Evolutionary conservation across 495 filamentous ascomycete species (phyloP).

Genomic region (Tuber microsphaerosporum): DNA sequence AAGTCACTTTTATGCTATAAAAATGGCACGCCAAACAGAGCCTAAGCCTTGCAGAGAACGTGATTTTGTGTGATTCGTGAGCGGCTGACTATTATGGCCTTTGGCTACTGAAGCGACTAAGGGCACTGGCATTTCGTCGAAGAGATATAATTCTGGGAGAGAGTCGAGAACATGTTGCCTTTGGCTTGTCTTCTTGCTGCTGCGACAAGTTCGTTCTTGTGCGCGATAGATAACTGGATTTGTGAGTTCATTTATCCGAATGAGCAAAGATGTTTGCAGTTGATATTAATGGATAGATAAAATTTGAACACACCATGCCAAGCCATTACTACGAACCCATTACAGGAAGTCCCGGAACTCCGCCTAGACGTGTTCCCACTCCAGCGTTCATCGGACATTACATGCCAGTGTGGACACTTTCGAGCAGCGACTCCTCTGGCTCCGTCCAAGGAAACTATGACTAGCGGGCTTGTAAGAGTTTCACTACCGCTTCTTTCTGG

Average conservation of each 20-base stretch:
- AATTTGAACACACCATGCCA: not conserved
- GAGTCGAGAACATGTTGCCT: not conserved
- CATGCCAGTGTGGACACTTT: not conserved
- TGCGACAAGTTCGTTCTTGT: not conserved
- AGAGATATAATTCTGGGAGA: not conserved
- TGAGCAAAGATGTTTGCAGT: not conserved
- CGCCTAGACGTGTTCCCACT: not conserved
- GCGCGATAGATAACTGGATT: not conserved
- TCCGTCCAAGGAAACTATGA: not conserved
- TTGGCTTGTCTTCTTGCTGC: not conserved
- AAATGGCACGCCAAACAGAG: too few species aligned
- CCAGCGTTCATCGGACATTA: not conserved
- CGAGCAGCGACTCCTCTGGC: not conserved
- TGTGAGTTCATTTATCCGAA: not conserved
- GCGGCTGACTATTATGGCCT: not conserved
- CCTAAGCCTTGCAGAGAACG: too few species aligned
- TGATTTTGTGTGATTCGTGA: too few species aligned
- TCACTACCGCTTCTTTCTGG: too few species aligned
- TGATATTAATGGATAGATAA: not conserved
- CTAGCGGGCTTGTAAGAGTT: too few species aligned
- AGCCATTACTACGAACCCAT: not conserved
- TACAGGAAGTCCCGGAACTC: not conserved
- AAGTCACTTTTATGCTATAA: too few species aligned
- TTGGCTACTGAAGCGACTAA: not conserved
- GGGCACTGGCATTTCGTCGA: not conserved